These are phyloP conservation scores for Suillus alpinus DNA, from an alignment of 768 basidiomycete genomes.

Conservation along the genomic window DNA sequence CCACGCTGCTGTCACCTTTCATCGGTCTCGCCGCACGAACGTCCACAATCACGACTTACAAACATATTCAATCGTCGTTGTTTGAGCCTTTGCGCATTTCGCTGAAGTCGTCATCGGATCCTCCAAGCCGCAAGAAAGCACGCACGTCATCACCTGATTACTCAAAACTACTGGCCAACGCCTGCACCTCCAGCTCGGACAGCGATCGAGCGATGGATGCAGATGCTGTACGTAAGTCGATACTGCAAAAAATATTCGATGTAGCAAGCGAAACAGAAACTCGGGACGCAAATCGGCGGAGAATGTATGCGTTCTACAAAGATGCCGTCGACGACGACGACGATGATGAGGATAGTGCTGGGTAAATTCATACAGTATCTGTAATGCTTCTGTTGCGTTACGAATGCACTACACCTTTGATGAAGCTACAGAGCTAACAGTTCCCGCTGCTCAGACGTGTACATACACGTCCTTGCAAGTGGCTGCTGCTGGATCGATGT, in stretches of 20 bases:
- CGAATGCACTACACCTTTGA: not conserved
- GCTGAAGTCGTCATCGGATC: conserved; percentile 36
- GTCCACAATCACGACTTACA: conserved; percentile 59
- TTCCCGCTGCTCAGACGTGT: conserved; percentile 68
- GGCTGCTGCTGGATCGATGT: no score
- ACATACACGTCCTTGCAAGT: no score
- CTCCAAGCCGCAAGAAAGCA: conserved; percentile 46
- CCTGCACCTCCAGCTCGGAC: conserved; percentile 44
- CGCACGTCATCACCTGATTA: conserved; percentile 40
- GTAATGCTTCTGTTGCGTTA: not conserved
- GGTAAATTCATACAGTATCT: conserved; percentile 10
- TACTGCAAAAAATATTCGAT: conserved; percentile 68
- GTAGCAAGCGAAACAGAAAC: conserved; percentile 73
- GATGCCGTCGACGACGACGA: conserved; percentile 51
- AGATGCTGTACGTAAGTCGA: conserved; percentile 43
- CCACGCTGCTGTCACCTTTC: conserved; percentile 66
- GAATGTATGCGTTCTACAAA: conserved; percentile 82
- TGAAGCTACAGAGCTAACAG: conserved; percentile 56
- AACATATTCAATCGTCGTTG: conserved; percentile 66
- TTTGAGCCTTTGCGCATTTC: conserved; percentile 67
- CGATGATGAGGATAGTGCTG: conserved; percentile 31
- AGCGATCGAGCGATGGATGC: conserved; percentile 36
- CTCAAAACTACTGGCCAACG: conserved; percentile 48
- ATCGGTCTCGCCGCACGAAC: conserved; percentile 69
- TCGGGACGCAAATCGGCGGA: conserved; percentile 75